Percentiles rank a stretch among this genome's conserved stretches.
These are phyloP conservation scores for Populus ilicifolia DNA, from an alignment of 345 rosid species.

Conservation along the genomic window DNA sequence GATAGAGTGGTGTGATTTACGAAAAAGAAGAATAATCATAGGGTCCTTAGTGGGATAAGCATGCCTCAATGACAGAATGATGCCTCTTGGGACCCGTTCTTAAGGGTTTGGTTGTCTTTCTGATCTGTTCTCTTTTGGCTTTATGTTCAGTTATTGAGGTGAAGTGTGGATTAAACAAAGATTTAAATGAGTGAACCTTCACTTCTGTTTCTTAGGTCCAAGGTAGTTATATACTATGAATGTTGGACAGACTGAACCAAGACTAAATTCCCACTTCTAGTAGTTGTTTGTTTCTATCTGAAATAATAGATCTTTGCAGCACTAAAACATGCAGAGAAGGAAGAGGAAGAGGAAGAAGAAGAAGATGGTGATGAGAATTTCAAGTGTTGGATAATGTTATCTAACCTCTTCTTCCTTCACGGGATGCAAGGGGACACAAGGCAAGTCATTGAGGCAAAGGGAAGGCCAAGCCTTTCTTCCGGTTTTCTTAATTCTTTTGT, in stretches of 20 bases:
- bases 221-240: not conserved
- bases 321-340: not conserved
- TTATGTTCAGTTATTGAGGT: not conserved
- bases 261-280: not conserved
- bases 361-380: not conserved
- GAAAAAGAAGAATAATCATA: constrained; percentile 3
- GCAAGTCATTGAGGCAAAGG: constrained; percentile 32
- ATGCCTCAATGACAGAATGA: constrained; percentile 3
- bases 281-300: not conserved
- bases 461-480: constrained; percentile 34
- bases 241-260: not conserved
- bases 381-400: not conserved
- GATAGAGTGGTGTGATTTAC: not conserved
- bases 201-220: not conserved
- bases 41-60: constrained; percentile 9
- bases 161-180: not conserved
- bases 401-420: not conserved
- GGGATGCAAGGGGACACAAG: constrained; percentile 1
- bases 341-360: constrained; percentile 13
- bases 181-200: not conserved
- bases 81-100: not conserved
- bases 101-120: not conserved
- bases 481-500: not conserved
- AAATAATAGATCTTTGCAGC: not conserved
- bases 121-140: constrained; percentile 5